phyloP scores from a whole-genome alignment of 2,329 filamentous ascomycete species.

The Pseudonectria buxi region DNA sequence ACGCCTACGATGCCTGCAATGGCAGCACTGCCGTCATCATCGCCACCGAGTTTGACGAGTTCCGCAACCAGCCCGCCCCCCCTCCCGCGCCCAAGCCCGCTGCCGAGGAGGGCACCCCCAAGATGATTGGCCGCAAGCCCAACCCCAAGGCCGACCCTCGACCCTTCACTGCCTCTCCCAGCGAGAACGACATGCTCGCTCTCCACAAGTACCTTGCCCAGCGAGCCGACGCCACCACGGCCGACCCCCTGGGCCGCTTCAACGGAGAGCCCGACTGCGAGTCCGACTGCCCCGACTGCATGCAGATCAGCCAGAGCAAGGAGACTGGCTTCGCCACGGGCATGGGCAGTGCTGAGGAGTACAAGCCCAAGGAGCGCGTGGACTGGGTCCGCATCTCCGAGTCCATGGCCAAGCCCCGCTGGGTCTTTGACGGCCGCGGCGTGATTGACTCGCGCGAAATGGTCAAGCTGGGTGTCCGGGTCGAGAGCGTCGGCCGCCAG shows the following conservation, averaged over 20 bases:
- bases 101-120: constrained; percentile 20
- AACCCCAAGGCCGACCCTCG: constrained; percentile 39
- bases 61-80: constrained; percentile 36
- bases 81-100: constrained; percentile 20
- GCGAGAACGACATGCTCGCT: constrained; percentile 40
- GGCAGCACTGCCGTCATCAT: constrained; percentile 45
- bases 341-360: constrained; percentile 37
- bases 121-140: constrained; percentile 30
- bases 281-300: constrained; percentile 44
- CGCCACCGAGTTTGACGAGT: constrained; percentile 52
- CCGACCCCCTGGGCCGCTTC: constrained; percentile 41
- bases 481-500: constrained; percentile 47
- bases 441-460: constrained; percentile 43
- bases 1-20: constrained; percentile 43
- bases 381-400: constrained; percentile 46
- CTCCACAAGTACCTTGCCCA: constrained; percentile 42
- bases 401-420: constrained; percentile 46
- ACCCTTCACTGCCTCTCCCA: constrained; percentile 34
- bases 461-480: constrained; percentile 43
- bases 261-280: constrained; percentile 39
- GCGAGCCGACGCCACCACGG: constrained; percentile 20
- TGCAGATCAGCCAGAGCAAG: constrained; percentile 33
- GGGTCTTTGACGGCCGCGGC: constrained; percentile 52
- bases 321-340: constrained; percentile 34
- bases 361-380: constrained; percentile 40